These are phyloP conservation scores for Boletus edulis DNA, from an alignment of 768 basidiomycete species.

Conservation along the genomic window DNA sequence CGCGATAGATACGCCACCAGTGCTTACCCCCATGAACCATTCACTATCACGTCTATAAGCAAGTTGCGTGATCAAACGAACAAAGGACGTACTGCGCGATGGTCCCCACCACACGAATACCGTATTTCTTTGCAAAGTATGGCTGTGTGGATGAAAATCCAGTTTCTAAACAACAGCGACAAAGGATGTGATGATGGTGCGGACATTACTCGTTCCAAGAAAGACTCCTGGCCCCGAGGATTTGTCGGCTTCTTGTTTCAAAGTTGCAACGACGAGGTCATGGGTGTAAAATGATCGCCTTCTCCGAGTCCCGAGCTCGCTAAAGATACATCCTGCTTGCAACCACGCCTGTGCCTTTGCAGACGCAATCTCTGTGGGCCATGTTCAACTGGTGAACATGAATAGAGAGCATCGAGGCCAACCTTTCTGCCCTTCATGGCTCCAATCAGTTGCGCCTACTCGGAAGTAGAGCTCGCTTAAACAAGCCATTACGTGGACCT, in stretches of 20 bases:
- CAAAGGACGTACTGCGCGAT: conserved; percentile 74
- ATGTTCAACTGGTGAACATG: neutral
- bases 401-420: conserved; percentile 1
- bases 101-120: conserved; percentile 67
- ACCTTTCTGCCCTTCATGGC: conserved; percentile 80
- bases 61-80: neutral
- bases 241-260: conserved; percentile 64
- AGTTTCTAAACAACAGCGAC: neutral
- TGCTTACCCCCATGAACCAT: conserved; percentile 85
- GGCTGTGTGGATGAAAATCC: conserved; percentile 43
- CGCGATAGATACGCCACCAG: neutral
- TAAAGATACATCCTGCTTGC: conserved; percentile 63
- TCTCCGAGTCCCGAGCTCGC: conserved; percentile 86
- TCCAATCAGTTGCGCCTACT: conserved; percentile 77
- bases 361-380: conserved; percentile 60
- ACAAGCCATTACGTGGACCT: conserved; percentile 92
- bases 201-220: conserved; percentile 85
- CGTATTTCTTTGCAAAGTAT: conserved; percentile 78
- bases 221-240: conserved; percentile 45
- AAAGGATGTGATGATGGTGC: conserved; percentile 15
- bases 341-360: conserved; percentile 66
- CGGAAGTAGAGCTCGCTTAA: conserved; percentile 89
- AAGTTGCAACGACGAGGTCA: conserved; percentile 67
- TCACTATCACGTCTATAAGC: conserved; percentile 47
- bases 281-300: conserved; percentile 73